These are phyloP conservation scores for Candida ovalis DNA, from an alignment of 805 yeast species.

Conservation along the genomic window DNA sequence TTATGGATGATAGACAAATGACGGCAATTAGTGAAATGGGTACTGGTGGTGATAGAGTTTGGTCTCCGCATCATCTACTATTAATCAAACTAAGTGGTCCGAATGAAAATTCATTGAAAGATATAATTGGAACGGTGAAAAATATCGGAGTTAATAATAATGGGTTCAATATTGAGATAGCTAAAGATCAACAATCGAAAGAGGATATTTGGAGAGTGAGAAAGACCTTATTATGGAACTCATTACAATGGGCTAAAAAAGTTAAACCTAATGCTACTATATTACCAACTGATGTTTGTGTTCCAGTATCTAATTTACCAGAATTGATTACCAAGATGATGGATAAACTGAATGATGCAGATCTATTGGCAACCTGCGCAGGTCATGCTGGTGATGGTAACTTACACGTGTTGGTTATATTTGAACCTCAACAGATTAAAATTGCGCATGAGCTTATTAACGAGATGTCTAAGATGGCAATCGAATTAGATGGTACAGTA, in stretches of 20 bases:
- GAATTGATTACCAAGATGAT: conserved; percentile 60
- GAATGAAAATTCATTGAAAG: conserved; percentile 35
- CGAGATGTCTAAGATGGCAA: conserved; percentile 62
- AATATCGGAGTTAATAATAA: conserved; percentile 50
- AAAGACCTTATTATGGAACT: conserved; percentile 64
- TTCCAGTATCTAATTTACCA: conserved; percentile 68
- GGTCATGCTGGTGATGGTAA: conserved; percentile 89
- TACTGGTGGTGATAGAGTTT: conserved; percentile 31
- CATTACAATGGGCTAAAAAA: conserved; percentile 59
- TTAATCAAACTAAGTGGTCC: conserved; percentile 61
- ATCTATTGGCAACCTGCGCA: conserved; percentile 54
- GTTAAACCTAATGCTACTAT: conserved; percentile 41
- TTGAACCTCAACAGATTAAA: conserved; percentile 46
- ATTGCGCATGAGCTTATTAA: conserved; percentile 48
- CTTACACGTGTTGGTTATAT: conserved; percentile 65
- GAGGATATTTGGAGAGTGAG: conserved; percentile 73
- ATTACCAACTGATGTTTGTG: conserved; percentile 82
- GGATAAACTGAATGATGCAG: conserved; percentile 50
- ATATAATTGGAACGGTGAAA: conserved; percentile 43
- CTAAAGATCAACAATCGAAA: conserved; percentile 58
- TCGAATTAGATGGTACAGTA: conserved; percentile 74
- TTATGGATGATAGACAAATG: conserved; percentile 73
- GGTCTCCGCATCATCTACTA: conserved; percentile 35
- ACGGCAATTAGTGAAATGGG: conserved; percentile 51
- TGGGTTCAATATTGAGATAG: conserved; percentile 57